These are phyloP conservation scores for Pholiota conissans DNA, from an alignment of 768 basidiomycete genomes.

Conservation along the genomic window DNA sequence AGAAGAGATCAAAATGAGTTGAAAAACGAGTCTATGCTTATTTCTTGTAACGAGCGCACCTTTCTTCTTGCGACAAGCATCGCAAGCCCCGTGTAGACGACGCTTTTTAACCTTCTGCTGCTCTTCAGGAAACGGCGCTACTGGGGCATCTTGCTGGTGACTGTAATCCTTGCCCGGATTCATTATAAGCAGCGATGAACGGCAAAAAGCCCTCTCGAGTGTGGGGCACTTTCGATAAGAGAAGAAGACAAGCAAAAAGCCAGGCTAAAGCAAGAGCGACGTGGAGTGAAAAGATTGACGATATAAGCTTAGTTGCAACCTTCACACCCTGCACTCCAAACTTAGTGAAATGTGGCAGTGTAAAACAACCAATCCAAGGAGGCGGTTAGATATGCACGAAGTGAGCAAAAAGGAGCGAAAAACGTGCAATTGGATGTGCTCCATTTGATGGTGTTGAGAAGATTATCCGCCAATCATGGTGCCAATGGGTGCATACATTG, in stretches of 20 bases:
- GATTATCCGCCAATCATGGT: not conserved
- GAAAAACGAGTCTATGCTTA: not conserved
- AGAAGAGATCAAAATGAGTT: not conserved
- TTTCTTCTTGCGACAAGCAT: slow-evolving; percentile 6
- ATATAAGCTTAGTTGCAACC: not conserved
- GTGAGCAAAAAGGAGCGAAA: not conserved
- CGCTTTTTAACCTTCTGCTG: slow-evolving; percentile 3
- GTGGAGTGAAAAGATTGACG: not conserved
- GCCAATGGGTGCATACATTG: not conserved
- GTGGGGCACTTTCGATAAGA: not conserved
- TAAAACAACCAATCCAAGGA: not conserved
- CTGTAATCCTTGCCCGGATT: not conserved
- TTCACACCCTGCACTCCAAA: not conserved
- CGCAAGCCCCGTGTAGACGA: slow-evolving; percentile 6
- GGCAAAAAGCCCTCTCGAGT: not conserved
- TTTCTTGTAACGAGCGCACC: not conserved
- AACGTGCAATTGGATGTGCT: not conserved
- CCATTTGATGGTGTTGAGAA: not conserved
- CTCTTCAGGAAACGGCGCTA: not conserved
- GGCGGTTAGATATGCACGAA: not conserved
- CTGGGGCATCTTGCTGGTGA: not conserved
- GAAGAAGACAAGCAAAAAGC: not conserved
- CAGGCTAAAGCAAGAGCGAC: not conserved
- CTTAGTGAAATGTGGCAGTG: not conserved
- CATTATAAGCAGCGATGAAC: not conserved